phyloP scores from a whole-genome alignment of 2,329 filamentous ascomycete species.

The Alternaria rosae region DNA sequence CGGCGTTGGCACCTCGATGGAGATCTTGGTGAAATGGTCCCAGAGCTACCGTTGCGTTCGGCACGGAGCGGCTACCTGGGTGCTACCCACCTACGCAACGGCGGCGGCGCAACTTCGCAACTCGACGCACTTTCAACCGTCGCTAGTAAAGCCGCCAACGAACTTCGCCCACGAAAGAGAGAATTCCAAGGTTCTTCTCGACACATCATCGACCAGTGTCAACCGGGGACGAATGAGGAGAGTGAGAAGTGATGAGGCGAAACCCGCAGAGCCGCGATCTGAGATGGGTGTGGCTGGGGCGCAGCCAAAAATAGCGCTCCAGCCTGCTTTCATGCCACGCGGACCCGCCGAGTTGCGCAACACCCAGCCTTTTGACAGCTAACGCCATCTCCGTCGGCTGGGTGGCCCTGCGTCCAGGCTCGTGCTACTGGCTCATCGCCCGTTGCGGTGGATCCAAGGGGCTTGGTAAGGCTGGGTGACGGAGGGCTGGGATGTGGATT shows the following conservation, averaged over 20 bases:
- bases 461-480: conserved; percentile 9
- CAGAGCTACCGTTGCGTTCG: background rate
- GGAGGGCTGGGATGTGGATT: conserved; percentile 17
- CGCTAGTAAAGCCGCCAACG: background rate
- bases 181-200: background rate
- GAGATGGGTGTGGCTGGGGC: conserved; percentile 11
- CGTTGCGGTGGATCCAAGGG: conserved; percentile 8
- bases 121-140: background rate
- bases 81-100: conserved; percentile 1
- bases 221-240: background rate
- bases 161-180: background rate
- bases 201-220: background rate
- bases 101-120: background rate
- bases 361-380: conserved; percentile 6
- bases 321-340: conserved; percentile 1
- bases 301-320: conserved; percentile 10
- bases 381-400: conserved; percentile 1
- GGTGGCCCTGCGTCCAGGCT: background rate
- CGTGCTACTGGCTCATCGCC: conserved; percentile 8
- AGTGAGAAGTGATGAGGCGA: conserved; percentile 1
- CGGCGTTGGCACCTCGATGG: background rate
- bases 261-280: conserved; percentile 4
- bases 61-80: background rate
- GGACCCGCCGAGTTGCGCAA: conserved; percentile 5
- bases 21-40: background rate